phyloP scores from a whole-genome alignment of 345 rosid species.

The Physaria fendleri region DNA sequence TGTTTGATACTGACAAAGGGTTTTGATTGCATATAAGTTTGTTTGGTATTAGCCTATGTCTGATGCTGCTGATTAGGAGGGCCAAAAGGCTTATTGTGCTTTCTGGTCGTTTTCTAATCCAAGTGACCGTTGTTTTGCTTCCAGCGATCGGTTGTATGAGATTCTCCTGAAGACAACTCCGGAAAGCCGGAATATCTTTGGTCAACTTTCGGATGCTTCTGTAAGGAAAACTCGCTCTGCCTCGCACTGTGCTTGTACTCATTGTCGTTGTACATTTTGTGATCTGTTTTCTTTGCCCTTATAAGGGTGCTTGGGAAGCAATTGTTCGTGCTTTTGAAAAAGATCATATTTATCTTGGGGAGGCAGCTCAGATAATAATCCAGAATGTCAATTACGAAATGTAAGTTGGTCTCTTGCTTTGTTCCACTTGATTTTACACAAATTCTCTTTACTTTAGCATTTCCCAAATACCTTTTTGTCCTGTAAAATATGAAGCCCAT shows the following conservation, averaged over 20 bases:
- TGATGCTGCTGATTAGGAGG: neutral
- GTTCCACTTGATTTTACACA: neutral
- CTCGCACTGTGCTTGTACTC: neutral
- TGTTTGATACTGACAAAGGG: neutral
- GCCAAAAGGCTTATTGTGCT: neutral
- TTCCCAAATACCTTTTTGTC: constrained; percentile 11
- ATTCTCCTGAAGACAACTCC: constrained; percentile 67
- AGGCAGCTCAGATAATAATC: constrained; percentile 85
- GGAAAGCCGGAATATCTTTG: constrained; percentile 86
- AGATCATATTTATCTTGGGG: constrained; percentile 84
- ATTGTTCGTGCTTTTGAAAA: constrained; percentile 75
- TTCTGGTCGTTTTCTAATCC: neutral
- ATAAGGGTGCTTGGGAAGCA: constrained; percentile 87
- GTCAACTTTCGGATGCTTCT: constrained; percentile 87
- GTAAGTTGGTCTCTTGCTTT: constrained; percentile 39
- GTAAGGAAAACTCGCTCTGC: constrained; percentile 40
- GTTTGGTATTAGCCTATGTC: neutral
- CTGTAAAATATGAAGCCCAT: constrained; percentile 47
- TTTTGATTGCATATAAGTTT: neutral
- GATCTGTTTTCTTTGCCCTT: neutral
- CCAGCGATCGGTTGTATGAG: constrained; percentile 72
- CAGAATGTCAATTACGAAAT: constrained; percentile 95
- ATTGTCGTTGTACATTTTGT: neutral
- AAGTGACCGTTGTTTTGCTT: constrained; percentile 15
- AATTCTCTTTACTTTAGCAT: neutral